Evolutionary conservation across 305 asterid genomes (phyloP).

Genomic region (Fraxinus platypoda): DNA sequence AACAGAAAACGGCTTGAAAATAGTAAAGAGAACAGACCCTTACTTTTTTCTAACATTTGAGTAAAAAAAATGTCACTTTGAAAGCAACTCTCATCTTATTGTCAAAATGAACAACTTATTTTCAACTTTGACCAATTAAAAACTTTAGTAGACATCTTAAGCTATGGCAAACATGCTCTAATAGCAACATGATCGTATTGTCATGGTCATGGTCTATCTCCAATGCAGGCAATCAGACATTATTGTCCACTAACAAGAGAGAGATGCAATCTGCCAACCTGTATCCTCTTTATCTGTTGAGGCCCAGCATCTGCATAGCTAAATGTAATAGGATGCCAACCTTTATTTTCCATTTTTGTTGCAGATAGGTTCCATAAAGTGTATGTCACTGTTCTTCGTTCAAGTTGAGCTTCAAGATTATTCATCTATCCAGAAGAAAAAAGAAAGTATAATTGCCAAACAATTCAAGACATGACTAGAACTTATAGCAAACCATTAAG

Average conservation of each 20-base stretch:
- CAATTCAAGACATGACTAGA: slow-evolving; percentile 8
- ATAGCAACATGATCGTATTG: not conserved
- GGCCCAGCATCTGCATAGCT: slow-evolving; percentile 64
- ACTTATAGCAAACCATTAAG: slow-evolving; percentile 2
- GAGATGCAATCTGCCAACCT: slow-evolving; percentile 39
- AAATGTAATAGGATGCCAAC: slow-evolving; percentile 90
- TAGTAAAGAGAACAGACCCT: too few relatives aligned
- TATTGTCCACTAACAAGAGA: not conserved
- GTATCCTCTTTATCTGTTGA: slow-evolving; percentile 65
- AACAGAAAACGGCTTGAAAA: too few relatives aligned
- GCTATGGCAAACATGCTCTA: not conserved
- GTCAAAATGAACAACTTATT: not conserved
- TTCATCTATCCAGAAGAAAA: slow-evolving; percentile 51
- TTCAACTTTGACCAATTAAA: not conserved
- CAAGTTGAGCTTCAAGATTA: slow-evolving; percentile 77
- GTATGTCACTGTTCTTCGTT: slow-evolving; percentile 86
- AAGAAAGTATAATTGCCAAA: not conserved
- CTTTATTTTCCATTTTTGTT: slow-evolving; percentile 49
- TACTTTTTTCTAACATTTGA: not conserved
- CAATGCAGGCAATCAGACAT: not conserved
- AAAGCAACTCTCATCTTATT: not conserved
- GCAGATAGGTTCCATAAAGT: slow-evolving; percentile 76
- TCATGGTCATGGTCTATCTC: not conserved
- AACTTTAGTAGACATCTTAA: not conserved
- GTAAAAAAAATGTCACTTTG: not conserved